A percentile compares a stretch with the other conserved stretches of the same genome.
These are phyloP conservation scores for Persicaria maculosa DNA, from an alignment of 148 eudicot genomes.

Conservation along the genomic window DNA sequence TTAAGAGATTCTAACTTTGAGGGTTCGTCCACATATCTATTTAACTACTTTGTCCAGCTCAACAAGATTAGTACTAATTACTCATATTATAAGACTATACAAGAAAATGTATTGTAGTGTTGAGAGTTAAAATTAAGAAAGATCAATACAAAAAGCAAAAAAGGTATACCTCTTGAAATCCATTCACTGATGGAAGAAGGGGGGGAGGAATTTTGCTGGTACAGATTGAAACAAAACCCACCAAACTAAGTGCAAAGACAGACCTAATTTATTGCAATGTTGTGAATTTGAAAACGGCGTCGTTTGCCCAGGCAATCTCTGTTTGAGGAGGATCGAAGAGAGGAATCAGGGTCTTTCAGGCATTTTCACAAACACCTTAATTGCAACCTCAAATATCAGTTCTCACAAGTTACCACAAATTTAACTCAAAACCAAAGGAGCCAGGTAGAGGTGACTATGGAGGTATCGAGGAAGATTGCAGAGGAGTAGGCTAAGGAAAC, in stretches of 20 bases:
- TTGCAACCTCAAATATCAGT: not conserved
- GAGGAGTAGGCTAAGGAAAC: too few species aligned
- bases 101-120: not conserved
- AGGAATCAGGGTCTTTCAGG: not conserved
- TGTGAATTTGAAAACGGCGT: not conserved
- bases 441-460: too few species aligned
- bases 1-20: too few species aligned
- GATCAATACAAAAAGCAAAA: not conserved
- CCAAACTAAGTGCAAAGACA: not conserved
- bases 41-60: too few species aligned
- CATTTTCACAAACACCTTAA: constrained; percentile 5
- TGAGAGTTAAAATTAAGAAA: not conserved
- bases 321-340: not conserved
- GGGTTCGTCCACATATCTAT: not conserved
- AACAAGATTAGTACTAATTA: too few species aligned
- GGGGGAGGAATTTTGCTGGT: not conserved
- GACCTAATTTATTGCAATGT: not conserved
- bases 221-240: constrained; percentile 4
- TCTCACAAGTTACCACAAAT: not conserved
- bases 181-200: not conserved
- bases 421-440: too few species aligned
- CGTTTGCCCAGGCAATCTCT: not conserved
- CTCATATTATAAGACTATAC: not conserved
- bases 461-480: too few species aligned
- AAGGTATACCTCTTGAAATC: not conserved